Evolutionary conservation across 2,329 filamentous ascomycete species (phyloP), one percentile per base, ranked within the genome.

Genomic region (Myriosclerotinia curreyana): DNA sequence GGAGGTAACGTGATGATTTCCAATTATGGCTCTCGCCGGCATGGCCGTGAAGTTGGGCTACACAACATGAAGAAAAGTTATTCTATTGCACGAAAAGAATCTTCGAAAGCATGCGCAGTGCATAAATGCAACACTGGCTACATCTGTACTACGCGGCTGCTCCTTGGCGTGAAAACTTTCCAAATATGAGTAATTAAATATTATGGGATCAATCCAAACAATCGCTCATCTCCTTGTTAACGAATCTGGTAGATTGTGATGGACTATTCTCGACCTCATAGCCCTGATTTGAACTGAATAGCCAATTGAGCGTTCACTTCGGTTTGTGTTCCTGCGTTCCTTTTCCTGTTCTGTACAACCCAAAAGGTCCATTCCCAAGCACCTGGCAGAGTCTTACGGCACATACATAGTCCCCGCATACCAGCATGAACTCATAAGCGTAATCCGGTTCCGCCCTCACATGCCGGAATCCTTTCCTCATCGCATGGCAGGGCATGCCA

Each of bases 11-110:
- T 54, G 31, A 48, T 25, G n/a, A 36, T 36, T 44, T 49, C 52
- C 51, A 63, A 51, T 50, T 44, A 42, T 38, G 60, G 44, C 17
- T 44, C 25, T 52, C 36, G 17, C 59, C 44, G 61, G 61, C 44
- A 51, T 59, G 52, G 52, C 61, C 61, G 60, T 50, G 36, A 22
- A 25, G n/a, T 51, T 63, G 36, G 36, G 61, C 15, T 31, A 42
- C 53, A 64, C 52, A 49, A 34, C 61, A 51, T 36, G 28, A 28
- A 28, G 28, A 55, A 34, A 49, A 38, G 25, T 55, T 7, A 22
- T 50, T 63, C 53, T 42, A 22, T 62, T 49, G 51, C 25, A 63
- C 52, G 34, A 58, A 58, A 50, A 49, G 60, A 62, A 55, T 36
- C 28, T 49, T 62, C 60, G 9, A 55, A 51, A 31, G 42, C 40